Evolutionary conservation across 495 filamentous ascomycete species (phyloP), one percentile per base, ranked within the genome.

Genomic region (Penicillium maclennaniae): DNA sequence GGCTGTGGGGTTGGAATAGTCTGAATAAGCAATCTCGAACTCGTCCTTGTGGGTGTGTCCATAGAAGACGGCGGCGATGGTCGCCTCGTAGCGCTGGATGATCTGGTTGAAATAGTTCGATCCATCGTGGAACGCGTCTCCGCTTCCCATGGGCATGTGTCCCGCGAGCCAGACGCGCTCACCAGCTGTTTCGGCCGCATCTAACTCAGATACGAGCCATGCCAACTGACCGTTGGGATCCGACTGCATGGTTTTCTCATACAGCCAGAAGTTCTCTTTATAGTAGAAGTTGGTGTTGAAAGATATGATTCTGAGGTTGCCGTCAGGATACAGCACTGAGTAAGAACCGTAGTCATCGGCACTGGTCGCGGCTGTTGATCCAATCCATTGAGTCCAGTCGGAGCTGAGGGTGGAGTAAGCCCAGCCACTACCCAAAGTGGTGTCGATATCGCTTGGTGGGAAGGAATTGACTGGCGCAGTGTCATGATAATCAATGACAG

Each of bases 251-350:
- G 73, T 67, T 14, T 69, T 58, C 53, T 76, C 62, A 44, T 79
- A 83, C 1, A 75, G 51, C 73, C 75, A 80, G 65, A 75, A 80
- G 64, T 83, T 81, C 44, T 75, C 65, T 47, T 69, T 71, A 58
- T 82, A 81, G 66, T 78, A 83, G 53, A 81, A 66, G 47, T 78
- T 75, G 20, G 73, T 82, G 60, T 78, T 84, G 53, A 81, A 68
- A 12, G 78, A 80, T 55, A 84, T 82, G 44, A 84, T 66, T 1
- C 75, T 67, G 2, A 84, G 71, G n/a, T 72, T 72, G 0, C 65
- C 61, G 28, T 55, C 53, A 15, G 69, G 64, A 27, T 74, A 65
- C 28, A 65, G 62, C 15, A 66, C 67, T 6, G 78, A 78, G 53
- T 83, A 83, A 7, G 69, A 63, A n/a, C 78, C 80, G 31, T 77